Conservation (phyloP, 192 early-diverging fungal genomes). For the Backusella tarrabulga region DNA sequence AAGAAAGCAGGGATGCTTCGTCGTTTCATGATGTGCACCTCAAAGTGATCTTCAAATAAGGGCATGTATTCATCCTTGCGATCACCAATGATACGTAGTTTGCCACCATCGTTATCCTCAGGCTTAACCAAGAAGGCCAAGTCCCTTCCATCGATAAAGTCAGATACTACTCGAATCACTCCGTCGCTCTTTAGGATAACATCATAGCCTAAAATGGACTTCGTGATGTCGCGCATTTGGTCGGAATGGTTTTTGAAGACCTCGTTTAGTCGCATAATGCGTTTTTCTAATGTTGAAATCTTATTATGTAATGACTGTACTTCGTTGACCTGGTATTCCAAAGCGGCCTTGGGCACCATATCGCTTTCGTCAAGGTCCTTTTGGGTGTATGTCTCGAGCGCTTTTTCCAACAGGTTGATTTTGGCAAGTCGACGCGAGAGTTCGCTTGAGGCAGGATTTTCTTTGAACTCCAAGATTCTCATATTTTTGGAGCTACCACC, state of each 20-base stretch:
- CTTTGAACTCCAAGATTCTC: background rate
- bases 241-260: background rate
- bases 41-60: background rate
- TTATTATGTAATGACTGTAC: background rate
- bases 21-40: background rate
- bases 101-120: background rate
- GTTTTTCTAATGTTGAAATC: background rate
- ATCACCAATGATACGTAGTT: background rate
- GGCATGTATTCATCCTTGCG: background rate
- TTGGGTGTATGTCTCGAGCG: background rate
- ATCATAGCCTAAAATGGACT: background rate
- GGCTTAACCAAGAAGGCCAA: background rate
- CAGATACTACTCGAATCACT: background rate
- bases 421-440: background rate
- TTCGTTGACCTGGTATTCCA: background rate
- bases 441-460: background rate
- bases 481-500: background rate
- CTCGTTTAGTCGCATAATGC: background rate
- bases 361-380: background rate
- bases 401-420: background rate
- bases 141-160: background rate
- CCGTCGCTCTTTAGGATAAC: background rate
- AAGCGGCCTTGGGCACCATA: background rate
- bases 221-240: background rate
- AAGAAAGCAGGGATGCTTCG: background rate